phyloP scores from a whole-genome alignment of 108 stramenopile genomes.

The Fragilaria crotonensis region DNA sequence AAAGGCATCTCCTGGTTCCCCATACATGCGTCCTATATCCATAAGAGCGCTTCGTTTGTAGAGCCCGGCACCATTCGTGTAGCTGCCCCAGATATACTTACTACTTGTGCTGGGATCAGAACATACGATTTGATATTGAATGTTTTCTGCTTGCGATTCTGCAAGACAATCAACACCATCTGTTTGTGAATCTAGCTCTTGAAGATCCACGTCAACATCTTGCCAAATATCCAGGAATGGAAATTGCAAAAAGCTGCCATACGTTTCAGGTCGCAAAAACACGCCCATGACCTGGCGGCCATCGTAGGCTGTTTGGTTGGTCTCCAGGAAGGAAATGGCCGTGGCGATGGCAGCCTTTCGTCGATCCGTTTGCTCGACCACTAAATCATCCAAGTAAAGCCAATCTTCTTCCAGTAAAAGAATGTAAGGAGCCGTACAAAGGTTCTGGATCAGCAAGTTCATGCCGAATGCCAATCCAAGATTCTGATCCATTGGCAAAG shows the following conservation, averaged over 20 bases:
- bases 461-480: slow-evolving; percentile 37
- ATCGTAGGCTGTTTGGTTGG: slow-evolving; percentile 20
- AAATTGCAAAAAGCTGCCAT: slow-evolving; percentile 15
- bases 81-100: slow-evolving; percentile 28
- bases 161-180: background rate
- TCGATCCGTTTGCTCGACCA: slow-evolving; percentile 22
- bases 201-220: background rate
- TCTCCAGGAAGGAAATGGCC: slow-evolving; percentile 23
- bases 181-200: background rate
- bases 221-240: background rate
- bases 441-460: slow-evolving; percentile 31
- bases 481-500: slow-evolving; percentile 24
- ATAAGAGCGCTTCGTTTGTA: slow-evolving; percentile 21
- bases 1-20: slow-evolving; percentile 40
- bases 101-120: slow-evolving; percentile 9
- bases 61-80: slow-evolving; percentile 42
- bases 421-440: slow-evolving; percentile 41
- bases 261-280: slow-evolving; percentile 35
- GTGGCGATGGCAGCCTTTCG: slow-evolving; percentile 27
- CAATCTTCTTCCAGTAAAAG: slow-evolving; percentile 42
- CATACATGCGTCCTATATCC: slow-evolving; percentile 33
- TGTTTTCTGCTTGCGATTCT: background rate
- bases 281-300: slow-evolving; percentile 28
- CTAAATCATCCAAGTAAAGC: slow-evolving; percentile 39
- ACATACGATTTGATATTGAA: slow-evolving; percentile 36